These are phyloP conservation scores for Globisporangium abappressorium DNA, from an alignment of 352 stramenopile genomes.

Conservation along the genomic window DNA sequence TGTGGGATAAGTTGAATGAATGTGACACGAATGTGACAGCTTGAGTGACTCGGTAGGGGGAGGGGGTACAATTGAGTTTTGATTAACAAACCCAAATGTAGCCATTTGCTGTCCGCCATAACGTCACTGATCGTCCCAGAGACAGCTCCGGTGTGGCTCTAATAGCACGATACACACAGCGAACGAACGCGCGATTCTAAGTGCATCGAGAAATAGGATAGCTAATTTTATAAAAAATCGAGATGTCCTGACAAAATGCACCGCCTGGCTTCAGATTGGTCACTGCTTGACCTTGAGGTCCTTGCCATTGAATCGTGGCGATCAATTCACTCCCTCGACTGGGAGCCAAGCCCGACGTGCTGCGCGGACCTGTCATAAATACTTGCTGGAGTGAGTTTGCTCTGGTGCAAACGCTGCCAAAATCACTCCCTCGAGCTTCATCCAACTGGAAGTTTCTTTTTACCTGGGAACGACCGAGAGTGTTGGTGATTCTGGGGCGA, in stretches of 20 bases:
- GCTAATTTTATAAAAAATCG: background rate
- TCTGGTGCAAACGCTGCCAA: background rate
- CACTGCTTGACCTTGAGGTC: background rate
- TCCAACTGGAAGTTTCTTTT: background rate
- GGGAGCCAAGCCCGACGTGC: background rate
- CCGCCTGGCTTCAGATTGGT: background rate
- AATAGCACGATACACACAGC: too few species aligned
- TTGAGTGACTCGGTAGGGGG: background rate
- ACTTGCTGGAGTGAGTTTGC: background rate
- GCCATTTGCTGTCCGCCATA: background rate
- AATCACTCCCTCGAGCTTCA: background rate
- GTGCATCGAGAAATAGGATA: too few species aligned
- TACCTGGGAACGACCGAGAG: conserved; percentile 7
- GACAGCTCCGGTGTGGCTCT: too few species aligned
- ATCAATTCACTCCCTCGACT: background rate
- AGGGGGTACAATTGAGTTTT: background rate
- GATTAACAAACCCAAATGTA: background rate
- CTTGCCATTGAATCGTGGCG: background rate
- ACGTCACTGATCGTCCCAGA: too few species aligned
- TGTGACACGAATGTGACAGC: background rate
- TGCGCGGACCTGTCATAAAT: conserved; percentile 1
- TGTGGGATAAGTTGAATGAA: background rate
- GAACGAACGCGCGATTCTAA: too few species aligned
- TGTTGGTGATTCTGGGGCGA: conserved; percentile 3
- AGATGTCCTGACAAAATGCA: background rate